A percentile compares a stretch with the other conserved stretches of the same genome.
These are phyloP conservation scores for Rickenella mellea DNA, from an alignment of 768 basidiomycete species.

Conservation along the genomic window DNA sequence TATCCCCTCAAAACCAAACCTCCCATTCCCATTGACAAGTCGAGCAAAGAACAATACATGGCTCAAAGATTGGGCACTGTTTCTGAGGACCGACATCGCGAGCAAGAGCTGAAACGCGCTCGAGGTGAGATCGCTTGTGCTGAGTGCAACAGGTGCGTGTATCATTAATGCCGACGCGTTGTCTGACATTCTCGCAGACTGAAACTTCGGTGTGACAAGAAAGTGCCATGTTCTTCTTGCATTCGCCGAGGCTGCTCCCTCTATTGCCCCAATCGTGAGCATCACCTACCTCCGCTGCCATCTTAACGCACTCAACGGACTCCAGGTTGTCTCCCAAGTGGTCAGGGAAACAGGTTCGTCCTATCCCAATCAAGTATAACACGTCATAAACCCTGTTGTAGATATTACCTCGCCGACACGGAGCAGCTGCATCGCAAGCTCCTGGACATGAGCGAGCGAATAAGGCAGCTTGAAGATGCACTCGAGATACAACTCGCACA, in stretches of 20 bases:
- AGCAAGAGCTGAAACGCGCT: background rate
- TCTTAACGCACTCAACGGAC: constrained; percentile 54
- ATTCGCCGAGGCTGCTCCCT: constrained; percentile 19
- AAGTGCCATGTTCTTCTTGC: constrained; percentile 26
- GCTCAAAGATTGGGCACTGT: background rate
- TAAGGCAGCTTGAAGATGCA: constrained; percentile 55
- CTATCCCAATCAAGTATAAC: constrained; percentile 32
- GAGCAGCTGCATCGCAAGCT: constrained; percentile 60
- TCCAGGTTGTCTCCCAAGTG: constrained; percentile 3
- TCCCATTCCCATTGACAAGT: too few species aligned
- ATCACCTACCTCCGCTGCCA: constrained; percentile 42
- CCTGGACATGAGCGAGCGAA: constrained; percentile 49
- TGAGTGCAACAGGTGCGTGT: constrained; percentile 4
- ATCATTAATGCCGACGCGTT: constrained; percentile 3
- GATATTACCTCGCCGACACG: constrained; percentile 58
- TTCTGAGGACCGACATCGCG: background rate
- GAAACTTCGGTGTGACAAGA: constrained; percentile 12
- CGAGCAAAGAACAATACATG: too few species aligned
- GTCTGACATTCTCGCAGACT: background rate
- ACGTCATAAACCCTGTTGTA: constrained; percentile 51
- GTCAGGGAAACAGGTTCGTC: constrained; percentile 22
- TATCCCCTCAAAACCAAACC: too few species aligned
- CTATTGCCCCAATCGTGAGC: constrained; percentile 28
- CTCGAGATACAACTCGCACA: constrained; percentile 35
- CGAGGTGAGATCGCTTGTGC: constrained; percentile 4